Conservation (phyloP, 768 basidiomycete genomes). For the Calocybe cyanea region DNA sequence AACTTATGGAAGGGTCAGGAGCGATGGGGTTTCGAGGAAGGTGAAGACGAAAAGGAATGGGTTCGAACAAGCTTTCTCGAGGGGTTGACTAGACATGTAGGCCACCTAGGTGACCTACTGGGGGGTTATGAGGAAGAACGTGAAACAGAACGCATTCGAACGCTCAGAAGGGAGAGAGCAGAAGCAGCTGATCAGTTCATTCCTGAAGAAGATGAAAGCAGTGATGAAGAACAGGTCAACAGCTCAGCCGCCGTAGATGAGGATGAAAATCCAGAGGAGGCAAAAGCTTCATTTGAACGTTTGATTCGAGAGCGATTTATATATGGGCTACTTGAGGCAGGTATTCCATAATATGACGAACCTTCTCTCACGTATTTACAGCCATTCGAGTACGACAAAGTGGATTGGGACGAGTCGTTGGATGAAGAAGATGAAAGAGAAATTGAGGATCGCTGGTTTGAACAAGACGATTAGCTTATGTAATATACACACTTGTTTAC, state of each 20-base stretch:
- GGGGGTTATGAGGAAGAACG: slow-evolving; percentile 78
- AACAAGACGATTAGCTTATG: slow-evolving; percentile 47
- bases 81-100: slow-evolving; percentile 56
- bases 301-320: slow-evolving; percentile 67
- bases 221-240: slow-evolving; percentile 38
- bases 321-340: slow-evolving; percentile 70
- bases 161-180: slow-evolving; percentile 35
- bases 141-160: slow-evolving; percentile 57
- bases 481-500: slow-evolving; percentile 9
- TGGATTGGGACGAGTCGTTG: slow-evolving; percentile 75
- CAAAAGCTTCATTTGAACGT: slow-evolving; percentile 50
- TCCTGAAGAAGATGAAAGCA: slow-evolving; percentile 70
- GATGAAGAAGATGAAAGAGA: slow-evolving; percentile 58
- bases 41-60: slow-evolving; percentile 68
- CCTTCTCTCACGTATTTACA: slow-evolving; percentile 23
- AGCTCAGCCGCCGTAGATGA: slow-evolving; percentile 26
- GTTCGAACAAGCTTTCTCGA: slow-evolving; percentile 56
- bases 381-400: slow-evolving; percentile 64
- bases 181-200: slow-evolving; percentile 43
- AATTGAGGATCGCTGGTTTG: slow-evolving; percentile 71
- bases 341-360: slow-evolving; percentile 18
- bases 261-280: slow-evolving; percentile 47
- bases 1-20: slow-evolving; percentile 60
- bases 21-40: slow-evolving; percentile 46
- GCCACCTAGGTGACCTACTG: slow-evolving; percentile 63